Conservation (phyloP, 768 basidiomycete genomes). For the Austroboletus festivus region DNA sequence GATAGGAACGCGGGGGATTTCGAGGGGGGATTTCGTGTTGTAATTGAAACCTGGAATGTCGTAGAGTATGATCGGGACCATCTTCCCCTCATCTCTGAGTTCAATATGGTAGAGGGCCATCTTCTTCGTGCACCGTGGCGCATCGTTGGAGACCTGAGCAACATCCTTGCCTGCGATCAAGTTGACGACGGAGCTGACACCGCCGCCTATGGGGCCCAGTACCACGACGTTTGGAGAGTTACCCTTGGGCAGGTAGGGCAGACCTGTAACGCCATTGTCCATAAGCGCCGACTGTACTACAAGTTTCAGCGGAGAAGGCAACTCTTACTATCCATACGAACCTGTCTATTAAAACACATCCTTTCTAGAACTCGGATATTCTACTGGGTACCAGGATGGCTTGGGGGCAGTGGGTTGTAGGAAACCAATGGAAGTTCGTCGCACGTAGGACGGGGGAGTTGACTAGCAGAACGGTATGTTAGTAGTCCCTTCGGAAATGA, state of each 20-base stretch:
- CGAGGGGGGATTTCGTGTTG: constrained; percentile 16
- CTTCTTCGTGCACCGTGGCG: constrained; percentile 17
- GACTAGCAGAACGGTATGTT: background rate
- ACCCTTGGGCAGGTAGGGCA: background rate
- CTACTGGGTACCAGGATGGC: too few species aligned
- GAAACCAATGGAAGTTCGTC: too few species aligned
- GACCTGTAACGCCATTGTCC: constrained; percentile 1
- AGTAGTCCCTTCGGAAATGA: constrained; percentile 1
- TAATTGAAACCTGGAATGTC: constrained; percentile 23
- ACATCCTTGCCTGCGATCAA: constrained; percentile 23
- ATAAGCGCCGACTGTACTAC: constrained; percentile 2
- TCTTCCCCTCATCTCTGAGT: constrained; percentile 7
- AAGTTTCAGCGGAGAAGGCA: constrained; percentile 1
- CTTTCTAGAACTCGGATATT: background rate
- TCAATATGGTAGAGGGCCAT: constrained; percentile 15
- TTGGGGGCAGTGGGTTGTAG: too few species aligned
- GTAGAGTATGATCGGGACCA: constrained; percentile 18
- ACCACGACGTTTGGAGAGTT: constrained; percentile 21
- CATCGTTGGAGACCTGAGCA: constrained; percentile 18
- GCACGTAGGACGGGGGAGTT: too few species aligned
- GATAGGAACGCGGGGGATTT: constrained; percentile 19
- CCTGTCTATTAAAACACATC: constrained; percentile 20
- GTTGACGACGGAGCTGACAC: constrained; percentile 31
- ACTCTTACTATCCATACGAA: constrained; percentile 5
- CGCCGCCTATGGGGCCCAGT: constrained; percentile 25